These are phyloP conservation scores for Rubroshorea leprosula DNA, from an alignment of 345 rosid genomes.

Conservation along the genomic window DNA sequence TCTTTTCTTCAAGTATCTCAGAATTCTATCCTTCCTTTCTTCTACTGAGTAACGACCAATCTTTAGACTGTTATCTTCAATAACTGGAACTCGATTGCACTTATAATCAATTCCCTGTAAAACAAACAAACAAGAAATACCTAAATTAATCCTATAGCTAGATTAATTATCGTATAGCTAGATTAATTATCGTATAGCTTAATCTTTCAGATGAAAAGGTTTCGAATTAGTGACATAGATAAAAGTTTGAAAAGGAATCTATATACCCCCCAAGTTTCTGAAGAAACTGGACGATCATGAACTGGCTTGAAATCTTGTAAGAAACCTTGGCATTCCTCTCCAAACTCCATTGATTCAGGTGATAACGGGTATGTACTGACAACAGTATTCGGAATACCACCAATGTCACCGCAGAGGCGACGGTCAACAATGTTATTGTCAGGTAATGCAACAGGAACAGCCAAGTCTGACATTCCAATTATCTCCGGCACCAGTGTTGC, in stretches of 20 bases:
- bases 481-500: constrained; percentile 19
- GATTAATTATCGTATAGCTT: no score
- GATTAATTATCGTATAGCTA: no score
- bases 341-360: constrained; percentile 24
- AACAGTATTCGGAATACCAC: constrained; percentile 20
- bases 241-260: not conserved
- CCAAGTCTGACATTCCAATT: constrained; percentile 33
- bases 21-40: constrained; percentile 86
- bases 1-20: constrained; percentile 79
- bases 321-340: constrained; percentile 46
- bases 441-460: constrained; percentile 28
- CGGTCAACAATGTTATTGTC: constrained; percentile 22
- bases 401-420: constrained; percentile 23
- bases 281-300: constrained; percentile 20
- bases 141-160: no score
- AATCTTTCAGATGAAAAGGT: no score
- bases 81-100: constrained; percentile 10
- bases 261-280: constrained; percentile 36
- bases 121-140: not conserved
- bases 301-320: constrained; percentile 42
- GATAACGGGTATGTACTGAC: constrained; percentile 25
- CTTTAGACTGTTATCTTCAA: constrained; percentile 37
- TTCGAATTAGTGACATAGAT: no score
- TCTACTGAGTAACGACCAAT: constrained; percentile 74
- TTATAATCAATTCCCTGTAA: constrained; percentile 36